A percentile compares a stretch with the other conserved stretches of the same genome.
phyloP scores from a whole-genome alignment of 495 filamentous ascomycete species.

The Trichoderma asperelloides region DNA sequence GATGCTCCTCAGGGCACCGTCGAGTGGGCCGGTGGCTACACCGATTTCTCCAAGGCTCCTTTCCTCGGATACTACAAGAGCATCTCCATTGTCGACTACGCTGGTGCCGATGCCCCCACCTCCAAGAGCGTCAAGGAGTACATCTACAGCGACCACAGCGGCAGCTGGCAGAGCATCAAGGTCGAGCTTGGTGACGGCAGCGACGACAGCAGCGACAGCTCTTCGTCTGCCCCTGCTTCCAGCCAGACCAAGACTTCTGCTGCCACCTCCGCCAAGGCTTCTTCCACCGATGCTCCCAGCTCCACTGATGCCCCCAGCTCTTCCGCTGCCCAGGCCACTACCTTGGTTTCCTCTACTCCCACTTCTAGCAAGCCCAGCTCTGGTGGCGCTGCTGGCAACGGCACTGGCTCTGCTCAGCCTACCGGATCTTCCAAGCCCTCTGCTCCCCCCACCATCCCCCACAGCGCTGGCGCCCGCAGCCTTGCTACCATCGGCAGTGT shows the following conservation, averaged over 20 bases:
- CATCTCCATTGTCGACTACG: conserved; percentile 76
- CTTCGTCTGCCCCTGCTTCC: conserved; percentile 13
- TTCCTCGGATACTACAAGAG: conserved; percentile 80
- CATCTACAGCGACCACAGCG: conserved; percentile 60
- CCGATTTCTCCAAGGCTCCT: conserved; percentile 66
- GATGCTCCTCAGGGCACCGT: conserved; percentile 65
- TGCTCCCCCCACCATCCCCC: background rate
- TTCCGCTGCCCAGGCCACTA: conserved; percentile 10
- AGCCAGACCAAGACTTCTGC: conserved; percentile 18
- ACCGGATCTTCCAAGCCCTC: background rate
- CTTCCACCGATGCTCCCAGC: conserved; percentile 11
- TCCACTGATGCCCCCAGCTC: conserved; percentile 11
- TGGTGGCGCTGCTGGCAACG: conserved; percentile 18
- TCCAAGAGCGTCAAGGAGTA: conserved; percentile 61
- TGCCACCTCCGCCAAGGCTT: conserved; percentile 18
- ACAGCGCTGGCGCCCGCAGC: conserved; percentile 5
- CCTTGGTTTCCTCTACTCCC: conserved; percentile 7
- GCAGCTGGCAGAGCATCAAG: conserved; percentile 70
- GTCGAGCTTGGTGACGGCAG: conserved; percentile 61
- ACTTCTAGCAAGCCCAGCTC: conserved; percentile 5
- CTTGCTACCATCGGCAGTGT: conserved; percentile 15
- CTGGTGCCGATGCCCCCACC: conserved; percentile 58
- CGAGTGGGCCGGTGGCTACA: conserved; percentile 76
- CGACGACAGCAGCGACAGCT: conserved; percentile 37
- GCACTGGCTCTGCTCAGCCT: background rate